phyloP scores from a whole-genome alignment of 495 filamentous ascomycete species.

The Neurospora sp. region DNA sequence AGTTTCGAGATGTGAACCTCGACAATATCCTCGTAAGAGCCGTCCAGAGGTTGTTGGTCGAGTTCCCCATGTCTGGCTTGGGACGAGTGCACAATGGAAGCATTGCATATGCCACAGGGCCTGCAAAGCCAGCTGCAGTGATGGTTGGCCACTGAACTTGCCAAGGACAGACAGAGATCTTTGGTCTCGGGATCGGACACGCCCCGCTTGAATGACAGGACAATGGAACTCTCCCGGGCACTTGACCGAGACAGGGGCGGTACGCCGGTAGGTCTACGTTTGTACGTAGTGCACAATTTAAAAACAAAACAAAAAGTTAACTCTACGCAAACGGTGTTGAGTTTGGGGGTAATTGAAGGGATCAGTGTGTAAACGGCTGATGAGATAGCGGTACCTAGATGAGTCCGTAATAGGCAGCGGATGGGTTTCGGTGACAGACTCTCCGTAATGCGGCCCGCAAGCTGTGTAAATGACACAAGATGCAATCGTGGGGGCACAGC shows the following conservation, averaged over 20 bases:
- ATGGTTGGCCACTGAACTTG: not conserved
- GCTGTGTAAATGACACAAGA: not conserved
- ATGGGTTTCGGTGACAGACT: not conserved
- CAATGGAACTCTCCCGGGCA: not conserved
- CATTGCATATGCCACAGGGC: not conserved
- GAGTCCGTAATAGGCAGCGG: not conserved
- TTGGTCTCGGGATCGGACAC: conserved; percentile 6
- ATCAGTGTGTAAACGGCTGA: not conserved
- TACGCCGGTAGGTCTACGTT: conserved; percentile 5
- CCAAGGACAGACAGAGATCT: not conserved
- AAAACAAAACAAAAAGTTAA: not conserved
- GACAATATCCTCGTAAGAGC: not conserved
- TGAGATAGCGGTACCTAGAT: not conserved
- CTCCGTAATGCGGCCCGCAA: not conserved
- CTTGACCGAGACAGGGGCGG: conserved; percentile 9
- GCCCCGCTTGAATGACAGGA: conserved; percentile 2
- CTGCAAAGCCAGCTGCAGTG: not conserved
- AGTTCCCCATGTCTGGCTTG: not conserved
- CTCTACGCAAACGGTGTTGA: not conserved
- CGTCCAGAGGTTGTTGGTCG: not conserved
- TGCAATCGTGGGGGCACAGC: not conserved
- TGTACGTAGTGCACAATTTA: not conserved
- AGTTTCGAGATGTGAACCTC: not conserved
- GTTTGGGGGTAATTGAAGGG: not conserved
- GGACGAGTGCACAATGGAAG: not conserved